These are phyloP conservation scores for Epithemia pelagica DNA, from an alignment of 108 stramenopile genomes.

Conservation along the genomic window DNA sequence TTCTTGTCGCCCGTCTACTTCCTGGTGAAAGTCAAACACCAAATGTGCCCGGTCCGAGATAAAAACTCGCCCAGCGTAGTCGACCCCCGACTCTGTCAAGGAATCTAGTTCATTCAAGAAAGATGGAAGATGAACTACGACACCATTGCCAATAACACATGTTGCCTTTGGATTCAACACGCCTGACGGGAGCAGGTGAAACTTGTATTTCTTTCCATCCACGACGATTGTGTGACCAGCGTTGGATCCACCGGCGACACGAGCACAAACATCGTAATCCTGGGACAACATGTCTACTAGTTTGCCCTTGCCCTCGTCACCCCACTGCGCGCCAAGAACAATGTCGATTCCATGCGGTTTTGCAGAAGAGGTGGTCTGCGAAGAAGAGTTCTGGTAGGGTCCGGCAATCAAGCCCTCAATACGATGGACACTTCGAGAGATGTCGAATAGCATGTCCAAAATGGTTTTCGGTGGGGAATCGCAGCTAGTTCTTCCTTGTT, in stretches of 20 bases:
- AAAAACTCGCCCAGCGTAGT: conserved; percentile 81
- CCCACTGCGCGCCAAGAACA: conserved; percentile 96
- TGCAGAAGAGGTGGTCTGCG: conserved; percentile 13
- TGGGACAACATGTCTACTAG: conserved; percentile 92
- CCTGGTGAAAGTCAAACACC: conserved; percentile 98
- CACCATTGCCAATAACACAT: conserved; percentile 97
- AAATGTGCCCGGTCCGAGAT: conserved; percentile 95
- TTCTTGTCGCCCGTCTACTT: conserved; percentile 86
- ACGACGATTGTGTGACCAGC: conserved; percentile 97
- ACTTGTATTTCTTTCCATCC: conserved; percentile 95
- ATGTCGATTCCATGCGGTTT: conserved; percentile 72
- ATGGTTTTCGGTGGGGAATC: neutral
- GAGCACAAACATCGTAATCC: conserved; percentile 94
- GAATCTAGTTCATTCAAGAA: conserved; percentile 89
- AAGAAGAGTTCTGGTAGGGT: neutral
- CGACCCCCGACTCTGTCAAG: conserved; percentile 65
- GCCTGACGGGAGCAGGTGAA: conserved; percentile 97
- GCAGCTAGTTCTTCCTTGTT: neutral
- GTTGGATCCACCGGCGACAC: conserved; percentile 95
- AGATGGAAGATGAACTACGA: conserved; percentile 93
- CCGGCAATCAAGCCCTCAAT: neutral
- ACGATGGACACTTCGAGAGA: conserved; percentile 3
- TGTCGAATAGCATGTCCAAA: neutral
- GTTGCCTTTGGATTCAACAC: conserved; percentile 84
- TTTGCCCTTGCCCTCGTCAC: conserved; percentile 99